phyloP scores from a whole-genome alignment of 306 rosid species.

The Rosa chinensis region DNA sequence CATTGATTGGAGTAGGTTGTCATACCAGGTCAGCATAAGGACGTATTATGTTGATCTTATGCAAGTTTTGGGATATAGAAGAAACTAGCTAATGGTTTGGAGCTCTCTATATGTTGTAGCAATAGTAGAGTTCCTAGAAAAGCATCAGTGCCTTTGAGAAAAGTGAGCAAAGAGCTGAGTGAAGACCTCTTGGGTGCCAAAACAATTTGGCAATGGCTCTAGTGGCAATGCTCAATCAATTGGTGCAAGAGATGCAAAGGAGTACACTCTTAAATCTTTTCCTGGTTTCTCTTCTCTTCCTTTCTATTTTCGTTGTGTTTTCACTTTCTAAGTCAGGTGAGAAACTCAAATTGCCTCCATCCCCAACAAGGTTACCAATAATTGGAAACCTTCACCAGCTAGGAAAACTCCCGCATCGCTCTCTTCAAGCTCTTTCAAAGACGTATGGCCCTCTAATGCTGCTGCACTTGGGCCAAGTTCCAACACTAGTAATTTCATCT shows the following conservation, averaged over 20 bases:
- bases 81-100: not conserved
- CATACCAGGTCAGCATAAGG: not conserved
- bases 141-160: not conserved
- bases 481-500: conserved; percentile 40
- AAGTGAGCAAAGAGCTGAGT: not conserved
- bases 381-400: conserved; percentile 43
- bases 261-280: not conserved
- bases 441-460: conserved; percentile 39
- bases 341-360: conserved; percentile 26
- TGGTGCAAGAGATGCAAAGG: not conserved
- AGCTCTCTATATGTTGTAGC: not conserved
- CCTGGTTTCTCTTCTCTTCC: not conserved
- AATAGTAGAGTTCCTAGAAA: not conserved
- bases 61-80: not conserved
- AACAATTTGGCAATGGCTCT: conserved; percentile 7
- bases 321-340: not conserved
- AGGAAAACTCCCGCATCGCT: conserved; percentile 30
- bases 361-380: conserved; percentile 31
- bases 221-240: not conserved
- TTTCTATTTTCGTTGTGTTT: not conserved
- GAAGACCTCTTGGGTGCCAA: not conserved
- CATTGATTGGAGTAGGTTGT: too few relatives aligned
- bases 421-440: conserved; percentile 15
- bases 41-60: not conserved
- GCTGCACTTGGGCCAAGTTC: conserved; percentile 28